Evolutionary conservation across 2,329 filamentous ascomycete species (phyloP), one percentile per base, ranked within the genome.

Genomic region (Alternaria sp.): DNA sequence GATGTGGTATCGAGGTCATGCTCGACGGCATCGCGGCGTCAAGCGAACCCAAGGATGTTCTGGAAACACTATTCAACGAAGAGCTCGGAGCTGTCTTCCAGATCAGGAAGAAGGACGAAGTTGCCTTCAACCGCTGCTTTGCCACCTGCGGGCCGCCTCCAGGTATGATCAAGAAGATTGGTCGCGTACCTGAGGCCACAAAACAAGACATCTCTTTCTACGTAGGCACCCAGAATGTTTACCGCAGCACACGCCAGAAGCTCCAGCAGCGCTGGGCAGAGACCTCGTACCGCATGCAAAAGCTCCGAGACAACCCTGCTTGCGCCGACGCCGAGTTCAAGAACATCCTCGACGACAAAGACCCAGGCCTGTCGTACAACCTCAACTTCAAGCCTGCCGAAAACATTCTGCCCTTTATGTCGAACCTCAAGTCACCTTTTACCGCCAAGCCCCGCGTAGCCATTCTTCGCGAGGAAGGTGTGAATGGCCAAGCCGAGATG

Each of bases 401-500:
- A 66, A 91, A 88, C 70, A 90, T 91, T 61, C 82, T 95, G 50
- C 92, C 93, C 21, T 81, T 92, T 65, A 86, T 88, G 65, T 85
- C 88, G 4, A 88, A 86, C 64, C 82, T 93, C 61, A 86, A 87
- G 43, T 81, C 87, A 63, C 77, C 85, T 61, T 88, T 93, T 76
- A 85, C 85, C 66, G 87, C 80, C 45, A 89, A 87, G 74, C 92
- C 92, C 2, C 89, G 90, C 30, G 94, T 99, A 23, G 96, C 96
- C 46, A 97, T 99, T 71, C 88, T 99, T 21, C 88, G 96, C 76
- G 96, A 98, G 80, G 94, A 97, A 80, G 96, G 96, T 78, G 93
- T 97, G 70, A 98, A 99, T 82, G 93, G 94, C 45, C 89, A 97
- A 74, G 90, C 93, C n/a, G 96, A 99, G 80, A 97, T 99, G 93